Evolutionary conservation across 768 basidiomycete genomes (phyloP).

Genomic region (Amanita muscaria): DNA sequence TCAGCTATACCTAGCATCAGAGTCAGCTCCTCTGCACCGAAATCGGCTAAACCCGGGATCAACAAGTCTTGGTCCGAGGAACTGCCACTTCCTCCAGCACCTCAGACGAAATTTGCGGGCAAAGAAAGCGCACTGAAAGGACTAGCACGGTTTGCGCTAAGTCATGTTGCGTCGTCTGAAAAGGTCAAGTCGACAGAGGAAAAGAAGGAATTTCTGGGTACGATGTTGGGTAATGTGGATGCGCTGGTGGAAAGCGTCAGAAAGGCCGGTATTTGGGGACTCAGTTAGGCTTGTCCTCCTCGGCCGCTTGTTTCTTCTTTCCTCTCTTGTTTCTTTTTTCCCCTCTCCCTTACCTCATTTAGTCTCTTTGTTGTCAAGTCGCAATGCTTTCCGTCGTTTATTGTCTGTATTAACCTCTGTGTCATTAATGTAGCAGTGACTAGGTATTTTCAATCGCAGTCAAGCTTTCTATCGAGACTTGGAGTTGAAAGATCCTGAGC

Average conservation of each 20-base stretch:
- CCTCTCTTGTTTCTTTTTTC: too few relatives aligned
- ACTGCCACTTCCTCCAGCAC: neutral
- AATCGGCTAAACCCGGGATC: neutral
- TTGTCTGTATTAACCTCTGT: constrained; percentile 2
- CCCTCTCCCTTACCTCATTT: too few relatives aligned
- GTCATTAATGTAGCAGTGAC: constrained; percentile 6
- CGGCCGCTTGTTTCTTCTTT: constrained; percentile 5
- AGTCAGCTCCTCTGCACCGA: neutral
- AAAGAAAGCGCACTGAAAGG: neutral
- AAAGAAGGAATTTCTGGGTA: constrained; percentile 73
- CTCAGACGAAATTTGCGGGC: neutral
- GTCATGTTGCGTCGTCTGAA: neutral
- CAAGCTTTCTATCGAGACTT: too few relatives aligned
- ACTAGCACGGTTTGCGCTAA: neutral
- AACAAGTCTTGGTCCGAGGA: constrained; percentile 4
- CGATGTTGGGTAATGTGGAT: constrained; percentile 87
- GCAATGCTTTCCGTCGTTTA: constrained; percentile 7
- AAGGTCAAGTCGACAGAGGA: constrained; percentile 56
- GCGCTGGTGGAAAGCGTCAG: constrained; percentile 81
- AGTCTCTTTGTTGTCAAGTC: constrained; percentile 10
- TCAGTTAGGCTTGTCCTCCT: constrained; percentile 26
- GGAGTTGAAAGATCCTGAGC: too few relatives aligned
- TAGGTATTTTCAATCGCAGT: neutral
- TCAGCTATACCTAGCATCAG: constrained; percentile 2
- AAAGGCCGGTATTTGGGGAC: constrained; percentile 82